These are phyloP conservation scores for Aspergillus phoenicis DNA, from an alignment of 2,329 filamentous ascomycete genomes.

Conservation along the genomic window DNA sequence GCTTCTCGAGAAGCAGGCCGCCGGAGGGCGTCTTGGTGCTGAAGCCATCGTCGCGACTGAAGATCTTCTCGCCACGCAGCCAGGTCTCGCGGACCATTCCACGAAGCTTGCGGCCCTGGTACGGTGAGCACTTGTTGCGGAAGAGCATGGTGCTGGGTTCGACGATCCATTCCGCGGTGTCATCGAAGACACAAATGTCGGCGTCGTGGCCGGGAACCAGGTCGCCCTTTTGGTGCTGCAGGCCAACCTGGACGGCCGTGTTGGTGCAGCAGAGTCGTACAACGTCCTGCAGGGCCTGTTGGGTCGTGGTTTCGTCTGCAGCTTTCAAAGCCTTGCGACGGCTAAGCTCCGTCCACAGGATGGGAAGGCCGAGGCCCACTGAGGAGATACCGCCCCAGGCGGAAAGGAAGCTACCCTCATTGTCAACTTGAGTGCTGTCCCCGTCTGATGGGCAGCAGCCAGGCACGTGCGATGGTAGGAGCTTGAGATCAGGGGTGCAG, in stretches of 20 bases:
- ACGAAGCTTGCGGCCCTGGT: constrained; percentile 76
- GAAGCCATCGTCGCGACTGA: constrained; percentile 61
- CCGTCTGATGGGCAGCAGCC: constrained; percentile 41
- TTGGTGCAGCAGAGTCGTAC: constrained; percentile 83
- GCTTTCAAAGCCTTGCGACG: constrained; percentile 56
- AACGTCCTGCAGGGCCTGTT: constrained; percentile 71
- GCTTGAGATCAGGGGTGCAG: constrained; percentile 91
- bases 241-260: constrained; percentile 84
- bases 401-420: constrained; percentile 82
- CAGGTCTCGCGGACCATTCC: constrained; percentile 85
- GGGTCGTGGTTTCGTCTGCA: constrained; percentile 43
- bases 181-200: constrained; percentile 91
- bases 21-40: constrained; percentile 38
- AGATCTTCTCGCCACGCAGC: constrained; percentile 76
- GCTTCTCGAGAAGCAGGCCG: constrained; percentile 44
- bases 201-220: constrained; percentile 81
- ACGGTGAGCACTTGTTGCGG: constrained; percentile 89
- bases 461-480: constrained; percentile 73
- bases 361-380: constrained; percentile 87
- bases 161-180: constrained; percentile 75
- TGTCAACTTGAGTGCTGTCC: constrained; percentile 36
- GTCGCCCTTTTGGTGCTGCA: constrained; percentile 79
- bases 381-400: constrained; percentile 97
- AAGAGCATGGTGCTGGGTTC: constrained; percentile 82
- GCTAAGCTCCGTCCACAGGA: constrained; percentile 78